Percentiles rank a stretch among this genome's conserved stretches.
phyloP scores from a whole-genome alignment of 2,329 filamentous ascomycete species.

The Balansia obtecta region DNA sequence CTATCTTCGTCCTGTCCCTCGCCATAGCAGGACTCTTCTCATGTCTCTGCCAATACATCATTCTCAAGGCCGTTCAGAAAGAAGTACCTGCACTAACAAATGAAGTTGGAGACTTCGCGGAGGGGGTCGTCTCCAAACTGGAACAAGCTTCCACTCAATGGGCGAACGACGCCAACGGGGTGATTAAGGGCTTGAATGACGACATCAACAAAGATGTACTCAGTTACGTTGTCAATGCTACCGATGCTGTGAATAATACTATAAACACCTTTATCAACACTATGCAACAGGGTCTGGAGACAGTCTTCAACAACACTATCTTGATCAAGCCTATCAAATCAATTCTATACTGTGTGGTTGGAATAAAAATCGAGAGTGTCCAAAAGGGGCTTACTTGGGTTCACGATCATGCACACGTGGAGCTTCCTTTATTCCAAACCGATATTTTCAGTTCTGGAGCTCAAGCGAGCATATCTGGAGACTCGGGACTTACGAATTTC shows the following conservation, averaged over 20 bases:
- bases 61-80: conserved; percentile 62
- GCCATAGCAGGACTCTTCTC: conserved; percentile 72
- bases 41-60: conserved; percentile 68
- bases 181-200: conserved; percentile 56
- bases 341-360: conserved; percentile 76
- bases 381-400: conserved; percentile 92
- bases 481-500: conserved; percentile 53
- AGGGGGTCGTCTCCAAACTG: conserved; percentile 60
- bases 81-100: conserved; percentile 63
- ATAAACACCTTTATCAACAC: conserved; percentile 70
- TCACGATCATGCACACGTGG: conserved; percentile 70
- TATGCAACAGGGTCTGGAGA: conserved; percentile 62
- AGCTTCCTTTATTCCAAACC: conserved; percentile 65
- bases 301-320: conserved; percentile 70
- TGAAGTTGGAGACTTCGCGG: conserved; percentile 69
- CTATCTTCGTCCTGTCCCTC: conserved; percentile 75
- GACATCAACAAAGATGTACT: conserved; percentile 79
- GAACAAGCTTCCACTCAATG: conserved; percentile 63
- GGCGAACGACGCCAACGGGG: conserved; percentile 64
- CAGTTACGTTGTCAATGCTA: conserved; percentile 77
- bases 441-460: conserved; percentile 78
- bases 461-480: conserved; percentile 42
- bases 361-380: conserved; percentile 72
- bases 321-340: conserved; percentile 67
- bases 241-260: conserved; percentile 70